Percentiles rank a stretch among this genome's conserved stretches.
These are phyloP conservation scores for Aspergillus pseudotamarii DNA, from an alignment of 2,329 filamentous ascomycete species.

Conservation along the genomic window DNA sequence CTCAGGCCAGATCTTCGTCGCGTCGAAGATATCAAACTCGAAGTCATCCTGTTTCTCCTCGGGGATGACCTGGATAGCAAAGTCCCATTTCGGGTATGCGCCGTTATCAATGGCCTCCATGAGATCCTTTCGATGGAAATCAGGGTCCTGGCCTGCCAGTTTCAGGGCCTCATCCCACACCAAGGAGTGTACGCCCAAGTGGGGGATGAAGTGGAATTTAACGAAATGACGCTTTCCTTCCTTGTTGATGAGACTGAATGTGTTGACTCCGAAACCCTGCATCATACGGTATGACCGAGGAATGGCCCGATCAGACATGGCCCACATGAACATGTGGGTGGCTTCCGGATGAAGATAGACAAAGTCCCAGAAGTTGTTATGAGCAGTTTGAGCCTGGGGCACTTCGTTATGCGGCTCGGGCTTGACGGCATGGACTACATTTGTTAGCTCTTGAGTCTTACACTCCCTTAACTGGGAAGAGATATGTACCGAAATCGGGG, in stretches of 20 bases:
- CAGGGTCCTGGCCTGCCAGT: constrained; percentile 72
- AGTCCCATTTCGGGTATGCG: constrained; percentile 75
- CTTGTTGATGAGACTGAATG: constrained; percentile 36
- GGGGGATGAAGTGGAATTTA: constrained; percentile 39
- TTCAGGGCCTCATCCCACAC: constrained; percentile 72
- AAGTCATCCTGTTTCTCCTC: constrained; percentile 74
- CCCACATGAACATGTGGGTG: constrained; percentile 36
- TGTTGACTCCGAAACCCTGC: constrained; percentile 42
- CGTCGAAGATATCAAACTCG: constrained; percentile 82
- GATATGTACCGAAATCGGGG: constrained; percentile 33
- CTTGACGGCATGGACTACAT: constrained; percentile 43
- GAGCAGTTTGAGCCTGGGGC: constrained; percentile 53
- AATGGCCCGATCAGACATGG: constrained; percentile 41
- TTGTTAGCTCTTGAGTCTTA: background rate
- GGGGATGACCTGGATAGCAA: constrained; percentile 77
- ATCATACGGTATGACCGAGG: constrained; percentile 41
- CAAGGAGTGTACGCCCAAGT: constrained; percentile 38
- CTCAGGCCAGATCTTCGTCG: constrained; percentile 85
- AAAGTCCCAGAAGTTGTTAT: constrained; percentile 57
- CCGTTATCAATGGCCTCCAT: constrained; percentile 73
- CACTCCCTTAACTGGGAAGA: background rate
- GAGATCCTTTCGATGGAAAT: constrained; percentile 80
- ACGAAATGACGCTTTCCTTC: constrained; percentile 38
- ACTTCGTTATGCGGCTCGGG: constrained; percentile 45
- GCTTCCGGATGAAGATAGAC: constrained; percentile 36